Conservation (phyloP, 371 early-diverging fungal species). For the Blakeslea trispora region DNA sequence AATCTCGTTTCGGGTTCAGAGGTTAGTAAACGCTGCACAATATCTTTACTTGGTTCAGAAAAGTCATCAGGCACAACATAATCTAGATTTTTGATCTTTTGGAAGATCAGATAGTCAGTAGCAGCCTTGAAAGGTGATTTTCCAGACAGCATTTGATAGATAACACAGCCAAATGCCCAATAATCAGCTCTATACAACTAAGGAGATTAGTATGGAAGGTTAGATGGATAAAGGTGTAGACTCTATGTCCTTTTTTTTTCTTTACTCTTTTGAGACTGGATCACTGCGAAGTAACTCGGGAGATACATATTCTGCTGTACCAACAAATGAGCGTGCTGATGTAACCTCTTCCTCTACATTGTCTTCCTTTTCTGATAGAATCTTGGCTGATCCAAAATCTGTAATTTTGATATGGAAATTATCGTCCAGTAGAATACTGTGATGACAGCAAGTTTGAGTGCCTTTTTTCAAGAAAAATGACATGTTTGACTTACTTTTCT, state of each 20-base stretch:
- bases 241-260: too few relatives aligned
- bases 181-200: conserved; percentile 75
- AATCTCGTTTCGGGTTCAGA: conserved; percentile 77
- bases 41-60: conserved; percentile 63
- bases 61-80: conserved; percentile 81
- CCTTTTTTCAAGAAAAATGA: too few relatives aligned
- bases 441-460: too few relatives aligned
- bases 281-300: conserved; percentile 95
- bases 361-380: conserved; percentile 44
- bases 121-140: conserved; percentile 94
- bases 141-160: conserved; percentile 94
- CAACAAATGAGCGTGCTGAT: conserved; percentile 89
- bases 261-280: conserved; percentile 67
- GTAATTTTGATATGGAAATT: conserved; percentile 91
- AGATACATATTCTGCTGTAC: conserved; percentile 96
- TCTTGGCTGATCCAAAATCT: conserved; percentile 97
- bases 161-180: conserved; percentile 98
- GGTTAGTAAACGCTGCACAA: conserved; percentile 74
- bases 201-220: too few relatives aligned
- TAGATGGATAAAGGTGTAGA: too few relatives aligned
- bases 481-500: conserved; percentile 79
- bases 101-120: conserved; percentile 96
- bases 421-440: conserved; percentile 80
- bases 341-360: conserved; percentile 3
- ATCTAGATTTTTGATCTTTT: conserved; percentile 87